Base-by-base conservation (phyloP, 1,284 basidiomycete species). In the Cutaneotrichosporon sp. region DNA sequence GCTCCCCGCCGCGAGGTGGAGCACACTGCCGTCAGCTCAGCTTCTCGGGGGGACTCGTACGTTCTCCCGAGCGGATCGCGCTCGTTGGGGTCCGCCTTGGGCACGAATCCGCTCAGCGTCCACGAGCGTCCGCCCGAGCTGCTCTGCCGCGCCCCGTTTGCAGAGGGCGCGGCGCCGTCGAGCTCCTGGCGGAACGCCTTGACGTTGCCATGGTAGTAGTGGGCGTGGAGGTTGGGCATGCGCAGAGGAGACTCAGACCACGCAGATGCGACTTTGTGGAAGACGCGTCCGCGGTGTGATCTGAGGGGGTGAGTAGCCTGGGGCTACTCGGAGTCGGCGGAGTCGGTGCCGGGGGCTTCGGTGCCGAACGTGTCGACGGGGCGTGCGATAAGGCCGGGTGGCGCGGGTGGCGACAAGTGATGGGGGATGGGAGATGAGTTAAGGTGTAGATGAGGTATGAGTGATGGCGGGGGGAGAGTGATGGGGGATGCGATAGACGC, bases 121-220 rank as follows among this genome's bases (percentile, higher is more conserved):
- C 87, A 89, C 31, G 87, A 89, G 72, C 84, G 86, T 45, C 87
- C 84, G 25, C 83, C 85, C 68, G 66, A 68, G 34, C 79, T 58
- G 60, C 67, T 60, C 71, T 75, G 60, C 73, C 52, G 22, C 58
- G 50, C 14, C 22, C 56, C 65, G 78, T 77, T 52, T 65, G 24
- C 76, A 76, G 54, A 78, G 77, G 58, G 61, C 69, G 64, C 73
- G 74, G 60, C 74, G 4, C 75, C 82, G 70, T 91, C 88, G 73
- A 92, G 86, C 78, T 89, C 84, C 72, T 89, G 88, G 76, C 90
- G 87, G 80, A 93, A 92, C 62, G 86, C 88, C 81, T 89, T 88
- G 80, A 89, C 85, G 79, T 90, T 87, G 73, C 87, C 84, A 79
- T 88, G 85, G 77, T 83, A 77, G 75, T 89, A 91, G 79, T 89